Conservation (phyloP, 2,329 filamentous ascomycete species). For the Cordyceps fumosorosea region DNA sequence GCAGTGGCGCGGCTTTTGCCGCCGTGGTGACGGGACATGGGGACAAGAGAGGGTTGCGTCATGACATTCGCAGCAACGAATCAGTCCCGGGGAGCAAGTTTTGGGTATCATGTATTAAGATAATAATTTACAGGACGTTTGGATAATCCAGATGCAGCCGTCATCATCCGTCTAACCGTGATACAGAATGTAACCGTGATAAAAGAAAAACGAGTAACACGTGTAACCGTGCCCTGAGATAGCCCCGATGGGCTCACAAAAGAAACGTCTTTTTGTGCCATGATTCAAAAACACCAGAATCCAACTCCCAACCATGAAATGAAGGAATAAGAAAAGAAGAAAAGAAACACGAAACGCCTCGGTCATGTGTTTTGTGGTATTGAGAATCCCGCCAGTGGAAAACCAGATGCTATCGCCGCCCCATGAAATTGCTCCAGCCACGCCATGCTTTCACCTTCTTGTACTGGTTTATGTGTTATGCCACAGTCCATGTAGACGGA, state of each 20-base stretch:
- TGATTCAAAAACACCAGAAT: not conserved
- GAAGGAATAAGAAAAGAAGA: not conserved
- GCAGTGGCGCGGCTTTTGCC: slow-evolving; percentile 52
- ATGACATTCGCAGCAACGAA: not conserved
- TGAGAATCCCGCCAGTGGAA: slow-evolving; percentile 22
- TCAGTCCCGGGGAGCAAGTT: not conserved
- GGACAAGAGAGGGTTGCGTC: too few relatives aligned
- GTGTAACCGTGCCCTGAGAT: not conserved
- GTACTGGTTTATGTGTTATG: slow-evolving; percentile 25
- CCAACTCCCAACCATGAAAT: not conserved
- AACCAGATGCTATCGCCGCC: slow-evolving; percentile 28
- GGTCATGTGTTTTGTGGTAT: slow-evolving; percentile 4
- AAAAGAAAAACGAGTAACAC: not conserved
- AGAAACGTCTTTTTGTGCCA: not conserved
- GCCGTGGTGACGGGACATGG: slow-evolving; percentile 19
- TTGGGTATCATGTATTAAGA: slow-evolving; percentile 15
- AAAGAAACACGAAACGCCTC: not conserved
- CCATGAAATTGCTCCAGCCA: slow-evolving; percentile 26
- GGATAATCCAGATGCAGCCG: slow-evolving; percentile 4
- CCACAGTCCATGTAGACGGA: slow-evolving; percentile 29
- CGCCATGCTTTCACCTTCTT: slow-evolving; percentile 20
- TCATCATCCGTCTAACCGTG: slow-evolving; percentile 10
- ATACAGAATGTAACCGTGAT: not conserved
- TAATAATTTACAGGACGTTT: slow-evolving; percentile 6
- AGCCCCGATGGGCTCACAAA: not conserved